Percentiles rank a stretch among this genome's conserved stretches.
Evolutionary conservation across 192 early-diverging fungal genomes (phyloP).

Genomic region (Coemansia sp.): DNA sequence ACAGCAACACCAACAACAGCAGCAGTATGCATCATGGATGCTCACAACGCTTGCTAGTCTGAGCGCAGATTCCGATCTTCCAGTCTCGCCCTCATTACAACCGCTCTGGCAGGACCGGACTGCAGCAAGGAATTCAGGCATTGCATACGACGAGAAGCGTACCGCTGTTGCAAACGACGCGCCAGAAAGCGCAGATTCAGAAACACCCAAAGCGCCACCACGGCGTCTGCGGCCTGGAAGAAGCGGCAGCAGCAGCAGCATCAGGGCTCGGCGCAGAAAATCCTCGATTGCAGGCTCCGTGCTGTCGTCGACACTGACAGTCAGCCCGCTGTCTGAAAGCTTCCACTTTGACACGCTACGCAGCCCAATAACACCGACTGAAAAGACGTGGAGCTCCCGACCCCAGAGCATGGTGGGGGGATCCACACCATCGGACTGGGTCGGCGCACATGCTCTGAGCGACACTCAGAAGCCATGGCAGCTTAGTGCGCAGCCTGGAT

Average conservation of each 20-base stretch:
- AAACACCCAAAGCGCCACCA: neutral
- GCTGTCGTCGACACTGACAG: conserved; percentile 25
- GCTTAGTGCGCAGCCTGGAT: neutral
- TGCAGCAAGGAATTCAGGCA: neutral
- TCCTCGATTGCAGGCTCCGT: conserved; percentile 44
- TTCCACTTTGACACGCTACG: neutral
- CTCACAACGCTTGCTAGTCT: conserved; percentile 40
- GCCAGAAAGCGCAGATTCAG: neutral
- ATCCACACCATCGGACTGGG: neutral
- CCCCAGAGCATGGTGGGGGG: neutral
- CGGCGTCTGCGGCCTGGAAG: neutral
- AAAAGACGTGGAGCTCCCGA: neutral
- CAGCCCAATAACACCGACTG: conserved; percentile 12
- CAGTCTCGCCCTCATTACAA: conserved; percentile 15
- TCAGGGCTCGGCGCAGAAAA: conserved; percentile 29
- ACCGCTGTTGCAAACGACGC: neutral
- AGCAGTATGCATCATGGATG: conserved; percentile 32
- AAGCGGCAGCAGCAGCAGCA: conserved; percentile 8
- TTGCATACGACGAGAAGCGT: neutral
- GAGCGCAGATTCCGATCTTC: conserved; percentile 41
- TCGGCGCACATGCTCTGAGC: conserved; percentile 12
- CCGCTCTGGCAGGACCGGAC: conserved; percentile 2
- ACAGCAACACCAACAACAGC: neutral
- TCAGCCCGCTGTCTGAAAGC: conserved; percentile 6
- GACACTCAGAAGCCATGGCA: conserved; percentile 8